These are phyloP conservation scores for Aspergillus incahuasiensis DNA, from an alignment of 495 filamentous ascomycete species.

Conservation along the genomic window DNA sequence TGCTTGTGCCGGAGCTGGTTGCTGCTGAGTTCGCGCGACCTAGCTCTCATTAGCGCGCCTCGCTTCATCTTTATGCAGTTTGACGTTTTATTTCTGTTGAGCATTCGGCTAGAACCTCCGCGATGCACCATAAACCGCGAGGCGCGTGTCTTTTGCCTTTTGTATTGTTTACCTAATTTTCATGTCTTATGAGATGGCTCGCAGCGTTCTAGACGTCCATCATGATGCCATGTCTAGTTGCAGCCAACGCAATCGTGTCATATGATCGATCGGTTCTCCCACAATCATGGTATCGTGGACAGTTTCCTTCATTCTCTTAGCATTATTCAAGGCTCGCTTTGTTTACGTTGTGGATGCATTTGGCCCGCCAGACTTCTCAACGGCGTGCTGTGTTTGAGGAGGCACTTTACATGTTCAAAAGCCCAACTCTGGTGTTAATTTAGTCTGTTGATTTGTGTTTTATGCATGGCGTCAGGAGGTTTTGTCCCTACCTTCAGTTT, in stretches of 20 bases:
- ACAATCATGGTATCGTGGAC: constrained; percentile 6
- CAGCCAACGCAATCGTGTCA: constrained; percentile 2
- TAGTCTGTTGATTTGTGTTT: constrained; percentile 7
- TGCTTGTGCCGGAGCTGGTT: background rate
- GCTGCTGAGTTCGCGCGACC: background rate
- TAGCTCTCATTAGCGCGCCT: background rate
- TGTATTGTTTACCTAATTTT: constrained; percentile 7
- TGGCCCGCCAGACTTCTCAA: background rate
- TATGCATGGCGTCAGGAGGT: constrained; percentile 9
- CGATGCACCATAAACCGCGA: constrained; percentile 47
- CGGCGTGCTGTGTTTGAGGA: background rate
- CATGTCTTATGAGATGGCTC: constrained; percentile 1
- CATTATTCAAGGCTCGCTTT: background rate
- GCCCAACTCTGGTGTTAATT: constrained; percentile 1
- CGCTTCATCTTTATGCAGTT: background rate
- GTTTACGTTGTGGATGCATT: background rate
- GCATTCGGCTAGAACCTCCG: constrained; percentile 20
- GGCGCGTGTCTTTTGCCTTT: constrained; percentile 5
- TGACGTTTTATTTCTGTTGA: background rate
- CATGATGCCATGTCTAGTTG: constrained; percentile 2
- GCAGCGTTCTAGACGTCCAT: background rate
- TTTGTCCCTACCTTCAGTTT: constrained; percentile 2
- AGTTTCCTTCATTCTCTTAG: constrained; percentile 1
- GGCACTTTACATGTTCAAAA: constrained; percentile 7
- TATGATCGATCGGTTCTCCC: background rate